Base-by-base conservation (phyloP, 2,329 filamentous ascomycete genomes). In the Pyrenophora teres region DNA sequence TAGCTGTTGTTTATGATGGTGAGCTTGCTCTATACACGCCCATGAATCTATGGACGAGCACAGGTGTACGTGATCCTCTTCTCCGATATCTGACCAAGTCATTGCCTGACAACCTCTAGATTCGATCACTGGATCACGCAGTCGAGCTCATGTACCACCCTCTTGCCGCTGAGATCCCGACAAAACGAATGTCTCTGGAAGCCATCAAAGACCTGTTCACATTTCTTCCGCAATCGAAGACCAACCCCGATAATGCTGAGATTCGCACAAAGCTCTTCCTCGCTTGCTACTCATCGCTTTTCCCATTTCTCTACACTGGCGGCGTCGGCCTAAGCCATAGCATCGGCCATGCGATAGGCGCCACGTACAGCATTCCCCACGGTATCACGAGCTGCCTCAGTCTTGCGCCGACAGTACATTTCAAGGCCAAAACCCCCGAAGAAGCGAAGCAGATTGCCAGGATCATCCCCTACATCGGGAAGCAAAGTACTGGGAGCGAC, bases 91-190 rank as follows among this genome's bases (percentile, higher is more conserved):
- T 7, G 10, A 10, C 18, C 9, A 9, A 23, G 30, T 3, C 12
- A 15, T 18, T 35, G 12, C 16, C 51, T 68, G 19, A 64, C 16
- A 5, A n/a, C 7, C 2, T 12, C 13, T 37, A 72, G 35, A 75
- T 84, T 40, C 72, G 81, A 35, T 80, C 81, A 0, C 68, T 84
- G 36, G 81, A 83, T 52, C 81, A 84, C 57, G 80, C 81, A 6
- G 76, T 83, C 36, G 81, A 84, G 65, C 59, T 78, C 12, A 74
- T 81, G 69, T 83, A 83, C 58, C 79, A 84, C 54, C 79, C 80
- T 5, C 77, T 77, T 2, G 75, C 79, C 1, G 77, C 79, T 1
- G 81, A 83, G 59, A 73, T 83, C 40, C 70, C 70, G 2, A 77
- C 75, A 21, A 78, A 78, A 41, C 70, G 76, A 33, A 74, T 82